Evolutionary conservation across 306 rosid species (phyloP).

Genomic region (Coriaria nepalensis): DNA sequence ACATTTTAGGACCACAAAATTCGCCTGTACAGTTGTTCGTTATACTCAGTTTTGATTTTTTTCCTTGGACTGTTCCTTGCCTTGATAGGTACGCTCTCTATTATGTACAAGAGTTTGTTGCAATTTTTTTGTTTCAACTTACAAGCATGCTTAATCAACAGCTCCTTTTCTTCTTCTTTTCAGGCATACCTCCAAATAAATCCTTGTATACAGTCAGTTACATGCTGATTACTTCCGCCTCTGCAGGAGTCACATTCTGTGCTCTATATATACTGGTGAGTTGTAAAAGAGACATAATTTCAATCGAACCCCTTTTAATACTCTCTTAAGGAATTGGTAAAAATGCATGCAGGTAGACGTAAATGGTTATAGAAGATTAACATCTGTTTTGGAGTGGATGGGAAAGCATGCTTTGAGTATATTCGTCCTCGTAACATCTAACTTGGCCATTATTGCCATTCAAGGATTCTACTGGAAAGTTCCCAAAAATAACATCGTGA

Average conservation of each 20-base stretch:
- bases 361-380: slow-evolving; percentile 35
- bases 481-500: slow-evolving; percentile 65
- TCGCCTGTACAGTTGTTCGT: slow-evolving; percentile 47
- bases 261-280: slow-evolving; percentile 67
- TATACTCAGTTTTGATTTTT: slow-evolving; percentile 36
- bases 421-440: slow-evolving; percentile 56
- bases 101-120: neutral
- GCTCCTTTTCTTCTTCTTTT: slow-evolving; percentile 10
- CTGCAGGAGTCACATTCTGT: slow-evolving; percentile 62
- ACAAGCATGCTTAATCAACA: neutral
- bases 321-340: no score
- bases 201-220: slow-evolving; percentile 75
- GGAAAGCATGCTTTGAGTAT: slow-evolving; percentile 72
- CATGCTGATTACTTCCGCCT: slow-evolving; percentile 63
- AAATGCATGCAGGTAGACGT: slow-evolving; percentile 72
- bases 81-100: slow-evolving; percentile 26
- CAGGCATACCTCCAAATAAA: slow-evolving; percentile 82
- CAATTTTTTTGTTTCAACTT: neutral
- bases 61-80: slow-evolving; percentile 45
- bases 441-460: slow-evolving; percentile 47
- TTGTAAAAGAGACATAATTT: slow-evolving; percentile 10
- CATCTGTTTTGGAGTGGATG: slow-evolving; percentile 71
- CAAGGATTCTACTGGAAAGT: slow-evolving; percentile 65
- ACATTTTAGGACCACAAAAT: slow-evolving; percentile 61
- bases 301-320: no score